phyloP scores from a whole-genome alignment of 2,329 filamentous ascomycete species.

The Byssoonygena ceratinophila region DNA sequence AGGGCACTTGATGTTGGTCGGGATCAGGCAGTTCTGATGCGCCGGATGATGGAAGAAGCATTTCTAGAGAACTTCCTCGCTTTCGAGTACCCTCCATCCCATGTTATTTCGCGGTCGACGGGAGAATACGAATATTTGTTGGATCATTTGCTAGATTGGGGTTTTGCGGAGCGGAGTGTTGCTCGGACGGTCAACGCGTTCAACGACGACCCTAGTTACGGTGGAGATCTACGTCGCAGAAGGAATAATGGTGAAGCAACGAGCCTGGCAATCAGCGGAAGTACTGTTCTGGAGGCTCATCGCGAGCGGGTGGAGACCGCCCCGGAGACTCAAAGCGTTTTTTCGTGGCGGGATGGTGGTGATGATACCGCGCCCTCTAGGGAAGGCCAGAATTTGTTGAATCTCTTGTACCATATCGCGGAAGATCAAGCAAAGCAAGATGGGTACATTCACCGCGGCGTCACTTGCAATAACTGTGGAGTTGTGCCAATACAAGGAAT shows the following conservation, averaged over 20 bases:
- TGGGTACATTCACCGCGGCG: conserved; percentile 83
- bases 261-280: conserved; percentile 23
- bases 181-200: conserved; percentile 30
- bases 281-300: conserved; percentile 16
- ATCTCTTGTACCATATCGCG: conserved; percentile 79
- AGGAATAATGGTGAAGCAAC: conserved; percentile 33
- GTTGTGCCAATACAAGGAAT: conserved; percentile 82
- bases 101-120: conserved; percentile 27
- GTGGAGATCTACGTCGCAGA: conserved; percentile 30
- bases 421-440: conserved; percentile 83
- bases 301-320: conserved; percentile 29
- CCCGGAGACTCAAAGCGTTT: conserved; percentile 36
- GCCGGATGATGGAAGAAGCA: conserved; percentile 36
- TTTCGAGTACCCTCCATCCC: conserved; percentile 31
- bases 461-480: conserved; percentile 82
- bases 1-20: conserved; percentile 30
- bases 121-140: conserved; percentile 30
- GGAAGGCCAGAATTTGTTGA: conserved; percentile 69
- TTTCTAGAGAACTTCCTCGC: conserved; percentile 37
- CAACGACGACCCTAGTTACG: conserved; percentile 32
- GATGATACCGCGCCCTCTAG: conserved; percentile 33
- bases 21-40: conserved; percentile 34
- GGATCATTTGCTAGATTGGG: conserved; percentile 31
- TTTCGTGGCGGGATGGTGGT: conserved; percentile 36
- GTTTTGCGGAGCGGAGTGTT: conserved; percentile 29